Evolutionary conservation across 805 yeast genomes (phyloP), one percentile per base, ranked within the genome.

Genomic region (Schwanniomyces polymorphus): DNA sequence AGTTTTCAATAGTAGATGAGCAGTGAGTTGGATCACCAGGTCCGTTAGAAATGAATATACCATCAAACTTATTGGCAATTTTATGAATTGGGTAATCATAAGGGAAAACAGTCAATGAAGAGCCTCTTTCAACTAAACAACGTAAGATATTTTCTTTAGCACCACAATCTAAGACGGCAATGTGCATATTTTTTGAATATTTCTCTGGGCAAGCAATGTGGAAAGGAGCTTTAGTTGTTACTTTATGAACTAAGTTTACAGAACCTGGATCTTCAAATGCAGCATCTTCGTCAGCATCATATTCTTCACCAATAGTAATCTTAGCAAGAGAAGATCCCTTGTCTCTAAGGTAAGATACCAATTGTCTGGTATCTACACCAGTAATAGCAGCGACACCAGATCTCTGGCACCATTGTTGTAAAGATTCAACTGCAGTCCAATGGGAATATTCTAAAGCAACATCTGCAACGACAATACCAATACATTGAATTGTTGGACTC

Each of bases 11-110:
- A 8, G 98, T 91, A 34, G 79, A 61, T 29, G 85, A 66, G 76
- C 97, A 91, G 70, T 88, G 92, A 42, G 95, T 87, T 63, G 98
- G 98, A 70, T 92, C 97, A 61, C 98, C 98, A 45, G 98, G 98
- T 46, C 98, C 98, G 65, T 92, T 92, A 38, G 97, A 88, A 55
- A 91, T 82, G 74, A 94, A 94, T 44, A 94, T 74, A 59, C 99
- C 99, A 64, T 94, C 99, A 61, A 91, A 94, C 68, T 86, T 87
- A 68, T 82, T 81, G 46, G 97, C 97, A 54, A 91, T 83, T 59
- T 88, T 86, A 63, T 92, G 91, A 56, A 94, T 82, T 55, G 97
- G 97, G 68, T 88, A 92, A 74, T 94, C 88, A 70, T 87, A 91
- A 44, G 99, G 99, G 80, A 94, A 86, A 12, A 94, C 98, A 3